These are phyloP conservation scores for Colletotrichum destructivum DNA, from an alignment of 2,329 filamentous ascomycete species.

Conservation along the genomic window DNA sequence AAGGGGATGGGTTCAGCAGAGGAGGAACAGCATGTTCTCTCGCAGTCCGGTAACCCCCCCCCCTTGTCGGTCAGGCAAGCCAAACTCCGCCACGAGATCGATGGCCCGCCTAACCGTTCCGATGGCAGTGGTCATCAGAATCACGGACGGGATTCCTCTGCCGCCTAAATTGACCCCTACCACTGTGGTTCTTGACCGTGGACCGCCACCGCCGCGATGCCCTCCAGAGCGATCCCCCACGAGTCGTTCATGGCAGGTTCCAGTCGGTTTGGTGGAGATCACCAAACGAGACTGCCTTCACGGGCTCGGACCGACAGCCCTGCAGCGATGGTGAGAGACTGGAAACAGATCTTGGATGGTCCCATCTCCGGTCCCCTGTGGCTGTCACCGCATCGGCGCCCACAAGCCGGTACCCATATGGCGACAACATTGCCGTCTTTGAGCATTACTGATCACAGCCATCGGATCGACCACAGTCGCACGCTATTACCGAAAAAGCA, in stretches of 20 bases:
- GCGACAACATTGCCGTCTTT: not conserved
- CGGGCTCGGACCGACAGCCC: slow-evolving; percentile 15
- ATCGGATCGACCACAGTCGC: slow-evolving; percentile 9
- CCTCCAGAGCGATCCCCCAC: not conserved
- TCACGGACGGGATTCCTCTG: not conserved
- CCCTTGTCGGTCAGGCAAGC: not conserved
- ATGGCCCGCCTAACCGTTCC: slow-evolving; percentile 3
- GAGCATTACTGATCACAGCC: slow-evolving; percentile 25
- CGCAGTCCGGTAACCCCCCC: not conserved
- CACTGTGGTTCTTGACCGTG: not conserved
- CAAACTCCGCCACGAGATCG: not conserved
- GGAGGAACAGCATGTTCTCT: not conserved
- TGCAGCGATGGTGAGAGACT: not conserved
- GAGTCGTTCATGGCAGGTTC: not conserved
- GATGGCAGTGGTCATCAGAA: slow-evolving; percentile 4
- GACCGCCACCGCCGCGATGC: not conserved
- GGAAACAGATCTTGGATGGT: not conserved
- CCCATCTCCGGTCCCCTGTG: slow-evolving; percentile 7
- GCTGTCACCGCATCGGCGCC: slow-evolving; percentile 23
- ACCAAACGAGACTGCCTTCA: slow-evolving; percentile 2
- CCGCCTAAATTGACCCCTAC: not conserved
- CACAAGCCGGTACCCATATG: slow-evolving; percentile 12
- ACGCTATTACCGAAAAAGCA: slow-evolving; percentile 6
- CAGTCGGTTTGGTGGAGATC: not conserved
- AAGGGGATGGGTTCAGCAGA: not conserved